Conservation (phyloP, 1,139 yeast species). For the Suhomyces kunorum region DNA sequence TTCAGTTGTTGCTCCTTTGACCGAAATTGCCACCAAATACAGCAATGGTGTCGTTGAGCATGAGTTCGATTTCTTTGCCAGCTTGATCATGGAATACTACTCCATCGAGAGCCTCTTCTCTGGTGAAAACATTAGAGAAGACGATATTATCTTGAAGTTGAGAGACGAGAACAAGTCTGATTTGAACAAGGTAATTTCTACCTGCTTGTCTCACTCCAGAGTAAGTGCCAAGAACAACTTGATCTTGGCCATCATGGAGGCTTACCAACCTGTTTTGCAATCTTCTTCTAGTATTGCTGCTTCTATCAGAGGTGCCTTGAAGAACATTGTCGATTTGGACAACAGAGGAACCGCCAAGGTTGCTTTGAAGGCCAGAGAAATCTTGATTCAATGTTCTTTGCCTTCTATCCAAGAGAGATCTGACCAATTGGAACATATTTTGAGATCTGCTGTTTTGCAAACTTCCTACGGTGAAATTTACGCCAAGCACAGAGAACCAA, state of each 20-base stretch:
- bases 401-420: slow-evolving; percentile 96
- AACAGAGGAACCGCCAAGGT: slow-evolving; percentile 90
- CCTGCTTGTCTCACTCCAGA: slow-evolving; percentile 86
- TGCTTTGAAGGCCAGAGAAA: slow-evolving; percentile 94
- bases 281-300: slow-evolving; percentile 67
- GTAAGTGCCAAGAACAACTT: slow-evolving; percentile 92
- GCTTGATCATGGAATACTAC: slow-evolving; percentile 69
- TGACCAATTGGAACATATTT: slow-evolving; percentile 93
- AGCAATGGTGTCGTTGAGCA: slow-evolving; percentile 77
- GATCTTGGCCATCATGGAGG: slow-evolving; percentile 78
- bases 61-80: slow-evolving; percentile 74
- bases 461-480: slow-evolving; percentile 83
- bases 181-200: slow-evolving; percentile 67
- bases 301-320: slow-evolving; percentile 69
- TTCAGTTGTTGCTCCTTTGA: slow-evolving; percentile 70
- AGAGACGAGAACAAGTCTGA: slow-evolving; percentile 87
- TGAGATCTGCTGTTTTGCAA: slow-evolving; percentile 88
- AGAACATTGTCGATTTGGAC: slow-evolving; percentile 81
- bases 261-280: slow-evolving; percentile 76
- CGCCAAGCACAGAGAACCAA: slow-evolving; percentile 80
- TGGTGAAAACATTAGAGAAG: slow-evolving; percentile 75
- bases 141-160: slow-evolving; percentile 78
- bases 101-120: slow-evolving; percentile 76
- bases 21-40: slow-evolving; percentile 69
- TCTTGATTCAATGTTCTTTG: slow-evolving; percentile 91